Evolutionary conservation across 1,284 basidiomycete genomes (phyloP), one percentile per base, ranked within the genome.

Genomic region (Stygiomarasmius scandens): DNA sequence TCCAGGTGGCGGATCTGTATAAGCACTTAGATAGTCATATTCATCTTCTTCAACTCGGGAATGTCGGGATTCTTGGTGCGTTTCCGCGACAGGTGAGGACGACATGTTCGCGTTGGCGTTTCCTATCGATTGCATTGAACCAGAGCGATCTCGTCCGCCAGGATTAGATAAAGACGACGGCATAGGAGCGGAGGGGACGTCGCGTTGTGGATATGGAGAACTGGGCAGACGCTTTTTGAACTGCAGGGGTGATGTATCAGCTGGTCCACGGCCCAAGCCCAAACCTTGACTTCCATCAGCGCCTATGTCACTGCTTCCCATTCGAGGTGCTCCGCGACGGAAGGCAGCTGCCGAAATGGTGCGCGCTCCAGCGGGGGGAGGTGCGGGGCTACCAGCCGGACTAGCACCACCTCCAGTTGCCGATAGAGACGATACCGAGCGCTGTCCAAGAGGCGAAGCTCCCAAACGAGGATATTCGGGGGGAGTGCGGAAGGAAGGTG

Each of bases 271-370:
- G 46, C 36, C 53, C 29, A 41, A 20, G 23, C 41, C 50, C 27
- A 20, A 10, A n/a, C 45, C 61, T 27, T 48, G 36, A 38, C 47
- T 55, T 10, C 29, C 54, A 16, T 41, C 38, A 19, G 38, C 6
- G 5, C 22, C 46, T 20, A 54, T 19, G 29, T 54, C 55, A 34
- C 20, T 52, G 32, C 49, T 51, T 24, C 70, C 66, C 41, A 70
- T 71, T 49, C 79, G 77, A 5, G 70, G 72, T 46, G 75, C 72
- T 4, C 76, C 81, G n/a, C 87, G 75, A 66, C 82, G 82, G 72
- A 92, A 92, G 22, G 89, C 89, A 8, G 88, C 86, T 0, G 89
- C 89, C 1, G 87, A 84, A 56, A 92, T 90, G 44, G 83, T 92
- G 34, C 85, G 79, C 12, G 74, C 58, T 8, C 76, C 78, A 14